Evolutionary conservation across 768 basidiomycete species (phyloP), one percentile per base, ranked within the genome.

Genomic region (Russula abietina): DNA sequence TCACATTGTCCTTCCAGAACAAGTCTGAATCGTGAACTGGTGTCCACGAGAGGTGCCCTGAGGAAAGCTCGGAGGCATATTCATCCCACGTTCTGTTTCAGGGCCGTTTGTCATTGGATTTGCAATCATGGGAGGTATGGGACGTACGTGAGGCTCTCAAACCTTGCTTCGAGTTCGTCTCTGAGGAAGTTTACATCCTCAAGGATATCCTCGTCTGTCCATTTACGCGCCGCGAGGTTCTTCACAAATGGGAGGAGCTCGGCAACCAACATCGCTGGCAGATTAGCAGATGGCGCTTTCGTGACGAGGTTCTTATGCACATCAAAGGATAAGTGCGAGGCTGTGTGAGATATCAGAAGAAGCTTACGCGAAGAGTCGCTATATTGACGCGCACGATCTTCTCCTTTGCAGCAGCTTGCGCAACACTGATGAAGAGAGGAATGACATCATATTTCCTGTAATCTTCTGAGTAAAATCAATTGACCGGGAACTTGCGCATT

Each of bases 1-100:
- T 75, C 5, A 90, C 94, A 71, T 98, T 98, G 77, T 95, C 93
- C 71, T 89, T 91, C 97, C 97, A 99, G 77, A 99, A 99, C 39
- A 93, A 86, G 64, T 98, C 96, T 2, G 91, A 95, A 71, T 94
- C 91, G 70, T 99, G 97, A 11, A 93, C 90, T 14, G 96, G 95
- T 5, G 91, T 87, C 97, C 97, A 98, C 7, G 92, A 89, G 28
- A 98, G 76, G 72, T 93, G 93, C 2, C 95, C 94, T 5, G 90
- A 91, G 19, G 84, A 78, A 33, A 99, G 77, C 73, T 98, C 96
- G 0, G 93, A 94, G 12, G 82, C 84, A 71, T 98, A 99, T 74
- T 98, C 95, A 71, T 98, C 97, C 72, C 91, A 99, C 0, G 93
- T 99, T 62, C 94, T 98, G 66, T 54, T 39, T 24, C 59, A 22